Evolutionary conservation across 345 rosid genomes (phyloP).

Genomic region (Eucalyptus polyanthemos): DNA sequence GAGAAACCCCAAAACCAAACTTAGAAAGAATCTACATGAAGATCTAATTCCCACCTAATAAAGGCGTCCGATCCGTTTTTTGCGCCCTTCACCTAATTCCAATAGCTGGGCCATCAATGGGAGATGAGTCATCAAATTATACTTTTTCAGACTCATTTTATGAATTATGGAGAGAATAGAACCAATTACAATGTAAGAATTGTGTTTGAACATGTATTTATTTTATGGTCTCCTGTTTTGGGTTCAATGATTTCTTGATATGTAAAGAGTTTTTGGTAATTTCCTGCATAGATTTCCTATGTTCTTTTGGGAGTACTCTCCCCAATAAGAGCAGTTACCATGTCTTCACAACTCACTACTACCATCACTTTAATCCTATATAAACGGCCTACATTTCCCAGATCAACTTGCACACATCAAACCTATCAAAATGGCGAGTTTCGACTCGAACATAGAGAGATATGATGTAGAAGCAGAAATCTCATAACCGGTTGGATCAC

Average conservation of each 20-base stretch:
- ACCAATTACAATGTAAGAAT: neutral
- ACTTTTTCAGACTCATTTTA: neutral
- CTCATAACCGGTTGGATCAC: slow-evolving; percentile 31
- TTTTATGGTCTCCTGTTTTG: neutral
- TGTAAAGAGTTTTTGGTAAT: neutral
- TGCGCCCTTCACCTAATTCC: no score
- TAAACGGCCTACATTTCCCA: neutral
- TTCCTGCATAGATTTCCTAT: fast-evolving
- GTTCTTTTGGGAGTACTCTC: neutral
- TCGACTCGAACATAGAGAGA: neutral
- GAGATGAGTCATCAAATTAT: neutral
- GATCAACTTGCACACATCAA: neutral
- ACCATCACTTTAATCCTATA: neutral
- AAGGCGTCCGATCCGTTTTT: no score
- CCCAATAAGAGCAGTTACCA: neutral
- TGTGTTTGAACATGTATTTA: neutral
- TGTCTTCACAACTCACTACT: neutral
- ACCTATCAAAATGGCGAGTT: neutral
- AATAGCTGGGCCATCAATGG: no score
- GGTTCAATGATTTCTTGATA: neutral
- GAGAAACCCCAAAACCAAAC: neutral
- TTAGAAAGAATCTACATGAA: neutral
- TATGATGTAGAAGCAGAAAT: neutral
- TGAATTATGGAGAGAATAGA: neutral
- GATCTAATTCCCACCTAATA: neutral